These are phyloP conservation scores for Cardamine occulta DNA, from an alignment of 345 rosid species.

Conservation along the genomic window DNA sequence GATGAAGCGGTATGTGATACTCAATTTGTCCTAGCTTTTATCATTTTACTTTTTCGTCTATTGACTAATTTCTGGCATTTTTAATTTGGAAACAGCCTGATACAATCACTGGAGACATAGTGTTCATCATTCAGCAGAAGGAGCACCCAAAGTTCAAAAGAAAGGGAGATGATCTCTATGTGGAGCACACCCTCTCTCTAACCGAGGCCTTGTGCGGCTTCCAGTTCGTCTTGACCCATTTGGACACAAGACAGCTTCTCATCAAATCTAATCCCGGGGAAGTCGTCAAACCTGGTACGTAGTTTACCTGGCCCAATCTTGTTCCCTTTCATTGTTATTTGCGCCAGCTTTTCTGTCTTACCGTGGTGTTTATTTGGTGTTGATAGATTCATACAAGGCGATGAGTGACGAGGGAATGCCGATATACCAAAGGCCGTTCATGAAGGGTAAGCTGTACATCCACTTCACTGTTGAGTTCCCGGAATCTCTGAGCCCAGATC, in stretches of 20 bases:
- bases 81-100: conserved; percentile 73
- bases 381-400: conserved; percentile 73
- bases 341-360: neutral
- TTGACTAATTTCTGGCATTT: conserved; percentile 1
- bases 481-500: conserved; percentile 65
- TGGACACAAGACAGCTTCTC: conserved; percentile 88
- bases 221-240: conserved; percentile 73
- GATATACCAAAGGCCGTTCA: conserved; percentile 70
- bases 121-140: conserved; percentile 83
- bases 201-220: conserved; percentile 94
- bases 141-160: conserved; percentile 88
- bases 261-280: conserved; percentile 86
- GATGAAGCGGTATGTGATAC: conserved; percentile 73
- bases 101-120: conserved; percentile 81
- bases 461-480: conserved; percentile 94
- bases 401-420: conserved; percentile 96
- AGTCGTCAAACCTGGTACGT: conserved; percentile 83
- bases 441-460: conserved; percentile 89
- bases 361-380: conserved; percentile 2
- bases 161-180: conserved; percentile 82
- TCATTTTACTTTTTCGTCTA: neutral
- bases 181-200: conserved; percentile 77
- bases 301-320: neutral
- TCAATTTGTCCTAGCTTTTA: neutral
- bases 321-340: neutral